Evolutionary conservation across 2,329 filamentous ascomycete genomes (phyloP), one percentile per base, ranked within the genome.

Genomic region (Colletotrichum costaricense): DNA sequence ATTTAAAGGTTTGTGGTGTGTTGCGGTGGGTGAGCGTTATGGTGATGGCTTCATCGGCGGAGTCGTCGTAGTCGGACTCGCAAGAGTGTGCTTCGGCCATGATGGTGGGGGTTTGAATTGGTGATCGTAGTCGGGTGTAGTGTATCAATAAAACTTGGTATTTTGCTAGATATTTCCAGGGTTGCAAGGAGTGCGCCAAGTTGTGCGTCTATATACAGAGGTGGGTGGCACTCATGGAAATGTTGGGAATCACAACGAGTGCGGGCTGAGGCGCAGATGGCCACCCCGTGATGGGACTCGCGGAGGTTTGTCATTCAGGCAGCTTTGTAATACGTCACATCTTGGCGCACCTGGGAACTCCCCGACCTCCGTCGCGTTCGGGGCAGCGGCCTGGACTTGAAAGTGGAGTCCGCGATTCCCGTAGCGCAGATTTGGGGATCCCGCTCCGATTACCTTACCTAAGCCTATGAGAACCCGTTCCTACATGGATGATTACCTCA

Each of bases 11-110:
- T 76, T 87, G 85, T 14, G 82, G 80, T 30, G 81, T 81, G 69
- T 86, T 86, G 76, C 87, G 86, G 75, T 89, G 84, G 9, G 80
- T 83, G 67, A 91, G 76, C 6, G 79, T 82, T 56, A 91, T 82
- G 54, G 82, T 82, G 75, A 89, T 80, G 64, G 73, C 75, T 62
- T 76, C 68, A 24, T 79, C 78, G 14, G 75, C 73, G 12, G 76
- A 74, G 67, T 73, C 65, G 63, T 38, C 65, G 63, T 33, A 69
- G 35, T 72, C 63, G 16, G 42, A 55, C 63, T 54, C 63, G n/a
- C 38, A 73, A 63, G 75, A 69, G 35, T 73, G 33, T 8, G 73
- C 33, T 68, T 75, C 67, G 46, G 66, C 60, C 75, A 76, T 76
- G 59, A 5, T 76, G 59, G 8, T 71, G 38, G 28, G 35, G 38